Conservation (phyloP, 225 moss, liverwort and hornwort species). For the Anthoceros angustus region DNA sequence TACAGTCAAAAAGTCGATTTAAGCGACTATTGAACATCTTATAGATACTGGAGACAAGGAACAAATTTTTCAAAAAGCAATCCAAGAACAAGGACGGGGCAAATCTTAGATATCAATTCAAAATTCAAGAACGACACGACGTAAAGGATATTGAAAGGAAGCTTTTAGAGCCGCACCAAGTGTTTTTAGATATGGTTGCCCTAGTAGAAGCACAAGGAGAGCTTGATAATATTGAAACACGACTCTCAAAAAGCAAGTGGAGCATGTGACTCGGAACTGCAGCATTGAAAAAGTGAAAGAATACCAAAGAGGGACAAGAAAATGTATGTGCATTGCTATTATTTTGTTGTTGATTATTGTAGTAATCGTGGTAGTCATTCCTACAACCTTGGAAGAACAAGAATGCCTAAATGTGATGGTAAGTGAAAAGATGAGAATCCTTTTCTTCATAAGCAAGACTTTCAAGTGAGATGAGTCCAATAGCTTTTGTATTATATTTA, state of each 20-base stretch:
- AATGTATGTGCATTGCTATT: conserved; percentile 16
- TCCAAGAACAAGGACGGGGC: conserved; percentile 13
- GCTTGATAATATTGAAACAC: conserved; percentile 8
- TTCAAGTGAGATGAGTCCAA: too few species aligned
- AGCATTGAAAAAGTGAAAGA: conserved; percentile 7
- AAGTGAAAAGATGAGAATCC: too few species aligned
- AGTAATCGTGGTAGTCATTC: conserved; percentile 10
- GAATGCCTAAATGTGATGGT: too few species aligned
- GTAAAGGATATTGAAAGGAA: conserved; percentile 13
- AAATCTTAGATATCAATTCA: conserved; percentile 6
- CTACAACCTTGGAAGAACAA: conserved; percentile 7
- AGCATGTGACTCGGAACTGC: conserved; percentile 9
- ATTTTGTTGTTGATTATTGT: conserved; percentile 12
- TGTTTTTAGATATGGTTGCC: conserved; percentile 13
- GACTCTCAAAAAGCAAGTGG: not conserved
- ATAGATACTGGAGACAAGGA: conserved; percentile 19
- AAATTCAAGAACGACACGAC: conserved; percentile 13
- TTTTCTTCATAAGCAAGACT: too few species aligned
- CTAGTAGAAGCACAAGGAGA: conserved; percentile 12
- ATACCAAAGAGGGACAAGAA: conserved; percentile 13
- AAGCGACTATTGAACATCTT: conserved; percentile 12
- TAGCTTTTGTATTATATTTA: too few species aligned
- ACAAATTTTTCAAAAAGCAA: conserved; percentile 9
- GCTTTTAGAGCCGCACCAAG: conserved; percentile 7
- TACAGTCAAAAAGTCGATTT: conserved; percentile 14